Evolutionary conservation across 441 rosid species (phyloP).

Genomic region (Metrosideros polymorpha): DNA sequence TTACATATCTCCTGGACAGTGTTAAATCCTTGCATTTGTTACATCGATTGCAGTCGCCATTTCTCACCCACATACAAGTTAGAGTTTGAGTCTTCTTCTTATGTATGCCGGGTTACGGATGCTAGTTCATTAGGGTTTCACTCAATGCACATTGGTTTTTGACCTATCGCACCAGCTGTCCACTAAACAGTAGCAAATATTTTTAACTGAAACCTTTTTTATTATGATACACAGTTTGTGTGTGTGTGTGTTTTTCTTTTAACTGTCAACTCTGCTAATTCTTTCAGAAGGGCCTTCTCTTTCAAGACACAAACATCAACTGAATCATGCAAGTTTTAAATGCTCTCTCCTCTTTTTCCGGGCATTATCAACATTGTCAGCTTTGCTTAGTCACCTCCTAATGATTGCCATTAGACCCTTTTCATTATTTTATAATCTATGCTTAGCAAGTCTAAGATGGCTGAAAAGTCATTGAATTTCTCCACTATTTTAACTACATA

Average conservation of each 20-base stretch:
- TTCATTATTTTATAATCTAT: slow-evolving; percentile 4
- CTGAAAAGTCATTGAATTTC: background rate
- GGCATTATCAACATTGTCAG: background rate
- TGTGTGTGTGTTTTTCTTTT: background rate
- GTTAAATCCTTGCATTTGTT: background rate
- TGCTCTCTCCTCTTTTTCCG: background rate
- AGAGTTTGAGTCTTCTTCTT: background rate
- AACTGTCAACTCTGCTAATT: background rate
- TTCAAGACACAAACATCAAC: background rate
- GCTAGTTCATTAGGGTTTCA: background rate
- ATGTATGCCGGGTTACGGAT: background rate
- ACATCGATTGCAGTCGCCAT: background rate
- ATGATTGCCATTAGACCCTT: slow-evolving; percentile 17
- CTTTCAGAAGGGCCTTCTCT: background rate
- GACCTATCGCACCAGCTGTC: background rate
- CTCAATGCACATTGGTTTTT: background rate
- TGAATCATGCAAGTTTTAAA: background rate
- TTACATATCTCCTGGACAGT: background rate
- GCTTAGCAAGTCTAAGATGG: slow-evolving; percentile 4
- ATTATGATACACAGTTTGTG: background rate
- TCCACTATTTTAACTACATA: background rate
- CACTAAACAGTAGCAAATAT: background rate
- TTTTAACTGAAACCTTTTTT: background rate
- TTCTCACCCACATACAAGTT: background rate
- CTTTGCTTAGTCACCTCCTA: background rate